These are phyloP conservation scores for Tylopilus vinaceipallidus DNA, from an alignment of 768 basidiomycete species.

Conservation along the genomic window DNA sequence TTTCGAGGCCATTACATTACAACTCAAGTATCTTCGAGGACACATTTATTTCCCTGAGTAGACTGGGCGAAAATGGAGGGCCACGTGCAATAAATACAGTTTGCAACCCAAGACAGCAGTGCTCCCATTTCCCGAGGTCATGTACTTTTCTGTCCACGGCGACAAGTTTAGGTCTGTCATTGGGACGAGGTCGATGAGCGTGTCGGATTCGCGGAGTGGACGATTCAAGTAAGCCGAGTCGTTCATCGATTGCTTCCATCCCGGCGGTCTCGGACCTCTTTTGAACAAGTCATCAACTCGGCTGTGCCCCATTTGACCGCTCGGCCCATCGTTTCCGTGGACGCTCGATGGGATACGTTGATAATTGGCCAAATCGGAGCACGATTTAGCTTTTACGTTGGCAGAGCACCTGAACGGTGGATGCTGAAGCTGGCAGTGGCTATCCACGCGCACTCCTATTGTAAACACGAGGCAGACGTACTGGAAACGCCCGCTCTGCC, in stretches of 20 bases:
- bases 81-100: not conserved
- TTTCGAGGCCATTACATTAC: conserved; percentile 23
- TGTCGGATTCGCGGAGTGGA: conserved; percentile 26
- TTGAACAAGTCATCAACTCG: not conserved
- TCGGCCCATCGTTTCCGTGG: not conserved
- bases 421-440: not conserved
- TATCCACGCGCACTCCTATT: not conserved
- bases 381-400: not conserved
- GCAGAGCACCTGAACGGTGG: not conserved
- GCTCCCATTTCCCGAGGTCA: not conserved
- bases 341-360: not conserved
- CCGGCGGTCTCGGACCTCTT: conserved; percentile 1
- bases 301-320: not conserved
- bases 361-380: not conserved
- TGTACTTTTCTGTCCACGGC: conserved; percentile 7
- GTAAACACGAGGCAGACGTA: no score
- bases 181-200: no score
- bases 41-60: conserved; percentile 10
- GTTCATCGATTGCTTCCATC: conserved; percentile 8
- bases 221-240: conserved; percentile 11
- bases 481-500: not conserved
- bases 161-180: conserved; percentile 1
- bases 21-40: conserved; percentile 16
- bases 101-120: no score
- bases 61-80: conserved; percentile 2